Base-by-base conservation (phyloP, 768 basidiomycete genomes). In the Pleurotus eryngii region DNA sequence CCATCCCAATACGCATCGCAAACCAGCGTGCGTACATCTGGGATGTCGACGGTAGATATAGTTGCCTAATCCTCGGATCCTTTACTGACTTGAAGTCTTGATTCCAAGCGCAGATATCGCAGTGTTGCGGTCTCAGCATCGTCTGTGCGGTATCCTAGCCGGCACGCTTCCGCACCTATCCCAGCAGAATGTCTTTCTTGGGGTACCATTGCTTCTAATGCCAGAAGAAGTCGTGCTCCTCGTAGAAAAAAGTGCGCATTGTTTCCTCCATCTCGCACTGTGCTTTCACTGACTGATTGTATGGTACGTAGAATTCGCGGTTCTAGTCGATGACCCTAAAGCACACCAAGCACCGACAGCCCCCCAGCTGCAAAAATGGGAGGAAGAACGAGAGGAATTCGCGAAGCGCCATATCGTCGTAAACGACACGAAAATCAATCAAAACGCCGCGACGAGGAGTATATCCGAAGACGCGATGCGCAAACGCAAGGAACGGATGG, bases 151-250 rank as follows among this genome's bases (percentile, higher is more conserved):
- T 37, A 76, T 93, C 45, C 73, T 98, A 45, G 81, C 85, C 0
- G 97, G 97, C 0, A 98, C 97, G 1, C 82, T 99, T 12, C 95
- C 97, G 2, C 93, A 95, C 67, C 79, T 98, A 1, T 87, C 94
- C 1, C 95, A 98, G 65, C 97, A 99, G 72, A 99, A 99, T 75
- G 84, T 90, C 2, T 99, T 99, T 68, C 78, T 99, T 35, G 97
- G 97, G 5, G 74, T 94, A n/a, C 97, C 97, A 1, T 76, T 97
- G 5, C 75, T 91, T 6, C 76, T 98, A 1, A 83, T 92, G 72
- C 92, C 93, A 0, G 97, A 99, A 70, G 97, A 98, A 68, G 92
- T 87, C 7, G 92, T 91, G 9, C 77, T 95, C 30, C 84, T 98
- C 5, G 83, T 98, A 12, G 81, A 88, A 62, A 89, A 90, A 59